These are phyloP conservation scores for Aegilops bicornis DNA, from an alignment of 176 grass and related monocot genomes.

Conservation along the genomic window DNA sequence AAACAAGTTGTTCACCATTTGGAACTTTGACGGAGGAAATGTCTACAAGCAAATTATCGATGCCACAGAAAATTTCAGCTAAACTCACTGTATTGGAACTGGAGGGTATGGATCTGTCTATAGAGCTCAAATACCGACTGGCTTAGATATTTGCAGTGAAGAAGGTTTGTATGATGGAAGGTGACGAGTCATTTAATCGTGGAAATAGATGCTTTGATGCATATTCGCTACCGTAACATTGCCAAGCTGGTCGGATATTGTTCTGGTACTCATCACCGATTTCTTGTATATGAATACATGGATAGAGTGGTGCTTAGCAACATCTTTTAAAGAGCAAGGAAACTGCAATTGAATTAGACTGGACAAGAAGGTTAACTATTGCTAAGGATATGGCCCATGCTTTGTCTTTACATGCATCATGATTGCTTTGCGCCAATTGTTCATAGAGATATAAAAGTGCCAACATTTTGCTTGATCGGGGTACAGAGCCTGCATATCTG, in stretches of 20 bases:
- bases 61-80: not conserved
- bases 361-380: not conserved
- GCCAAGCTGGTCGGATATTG: not conserved
- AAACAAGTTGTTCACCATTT: not conserved
- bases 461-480: no score
- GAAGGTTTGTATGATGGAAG: not conserved
- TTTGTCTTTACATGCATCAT: not conserved
- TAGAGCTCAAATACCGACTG: not conserved
- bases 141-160: not conserved
- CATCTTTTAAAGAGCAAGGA: not conserved
- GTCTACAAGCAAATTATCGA: not conserved
- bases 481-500: not conserved
- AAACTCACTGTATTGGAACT: not conserved
- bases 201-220: no score
- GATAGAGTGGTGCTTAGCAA: constrained; percentile 5
- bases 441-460: not conserved
- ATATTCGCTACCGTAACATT: not conserved
- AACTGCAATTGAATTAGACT: not conserved
- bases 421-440: not conserved
- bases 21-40: not conserved
- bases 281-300: not conserved
- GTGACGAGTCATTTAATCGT: not conserved
- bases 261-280: not conserved
- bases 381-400: not conserved
- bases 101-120: not conserved